These are phyloP conservation scores for Diaporthe batatas DNA, from an alignment of 2,329 filamentous ascomycete genomes.

Conservation along the genomic window DNA sequence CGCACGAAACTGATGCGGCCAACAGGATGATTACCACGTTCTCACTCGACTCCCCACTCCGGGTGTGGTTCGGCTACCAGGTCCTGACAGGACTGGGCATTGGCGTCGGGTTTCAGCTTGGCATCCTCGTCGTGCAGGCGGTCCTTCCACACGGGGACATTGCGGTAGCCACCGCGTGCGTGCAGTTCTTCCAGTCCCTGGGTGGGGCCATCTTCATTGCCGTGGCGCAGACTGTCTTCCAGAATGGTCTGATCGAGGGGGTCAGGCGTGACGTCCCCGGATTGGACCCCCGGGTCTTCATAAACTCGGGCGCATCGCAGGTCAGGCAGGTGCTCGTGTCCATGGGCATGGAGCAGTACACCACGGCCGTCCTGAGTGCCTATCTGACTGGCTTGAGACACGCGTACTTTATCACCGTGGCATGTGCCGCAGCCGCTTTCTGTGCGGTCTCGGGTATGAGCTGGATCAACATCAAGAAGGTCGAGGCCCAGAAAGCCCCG, in stretches of 20 bases:
- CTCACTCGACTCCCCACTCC: constrained; percentile 57
- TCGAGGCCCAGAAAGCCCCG: constrained; percentile 23
- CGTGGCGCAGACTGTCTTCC: constrained; percentile 76
- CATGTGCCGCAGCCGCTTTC: constrained; percentile 61
- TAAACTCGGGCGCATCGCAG: constrained; percentile 52
- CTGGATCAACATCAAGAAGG: constrained; percentile 68
- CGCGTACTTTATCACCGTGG: constrained; percentile 66
- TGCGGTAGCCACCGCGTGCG: constrained; percentile 62
- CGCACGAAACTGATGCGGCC: background rate
- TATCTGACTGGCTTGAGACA: constrained; percentile 65
- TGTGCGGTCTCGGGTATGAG: constrained; percentile 58
- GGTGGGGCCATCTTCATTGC: constrained; percentile 74
- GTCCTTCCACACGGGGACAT: constrained; percentile 61
- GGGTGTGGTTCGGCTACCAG: constrained; percentile 69
- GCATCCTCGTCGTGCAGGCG: constrained; percentile 63
- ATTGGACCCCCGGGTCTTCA: constrained; percentile 39
- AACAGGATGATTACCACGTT: constrained; percentile 67
- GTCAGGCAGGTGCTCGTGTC: constrained; percentile 59
- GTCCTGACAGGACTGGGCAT: constrained; percentile 64
- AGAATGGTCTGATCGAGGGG: constrained; percentile 69
- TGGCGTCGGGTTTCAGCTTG: constrained; percentile 61
- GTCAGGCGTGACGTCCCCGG: constrained; percentile 44
- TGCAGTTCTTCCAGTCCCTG: constrained; percentile 72
- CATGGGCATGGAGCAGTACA: constrained; percentile 57
- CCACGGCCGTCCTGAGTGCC: constrained; percentile 59